Base-by-base conservation (phyloP, 2,329 filamentous ascomycete species). In the Alternaria sp. region DNA sequence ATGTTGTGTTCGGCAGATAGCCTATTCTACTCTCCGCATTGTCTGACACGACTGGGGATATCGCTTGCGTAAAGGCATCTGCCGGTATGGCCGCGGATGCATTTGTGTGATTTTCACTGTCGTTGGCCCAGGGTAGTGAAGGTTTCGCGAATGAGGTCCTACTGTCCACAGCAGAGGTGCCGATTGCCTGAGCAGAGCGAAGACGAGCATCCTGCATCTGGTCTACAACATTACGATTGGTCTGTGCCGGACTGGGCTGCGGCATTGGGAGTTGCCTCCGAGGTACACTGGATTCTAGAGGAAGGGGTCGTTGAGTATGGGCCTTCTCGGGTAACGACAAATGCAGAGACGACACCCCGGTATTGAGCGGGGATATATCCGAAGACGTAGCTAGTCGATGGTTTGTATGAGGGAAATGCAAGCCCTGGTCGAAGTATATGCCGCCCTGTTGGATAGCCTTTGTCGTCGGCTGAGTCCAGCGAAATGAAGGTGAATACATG, bases 241-340 rank as follows among this genome's bases (percentile, higher is more conserved):
- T 60, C 32, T 70, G 71, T 12, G 67, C 64, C 8, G 66, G 66
- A 26, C 65, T 74, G 9, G 74, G 69, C 34, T 72, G 73, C n/a
- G 75, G 76, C 11, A 75, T 64, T 7, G 76, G 76, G 5, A 78
- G 63, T 26, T 72, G 74, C 48, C 75, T 67, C 44, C 66, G 71
- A 11, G 73, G 70, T 22, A 57, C 56, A 32, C 62, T 28, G 16
- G 61, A 30, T 5, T 72, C 69, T 28, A 60, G 38, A 36, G 65
- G 36, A 14, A 62, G 58, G 9, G 47, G 47, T 18, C 65, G 68
- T 42, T 61, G 64, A 32, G 59, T 60, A 41, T 60, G 68, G 43
- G 70, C 63, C 38, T 64, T 68, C 51, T 74, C 69, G 14, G 75
- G 72, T 14, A 78, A 57, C 7, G 67, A 66, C 4, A 68, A 43